Conservation (phyloP, 495 filamentous ascomycete species). For the Darksidea phi region DNA sequence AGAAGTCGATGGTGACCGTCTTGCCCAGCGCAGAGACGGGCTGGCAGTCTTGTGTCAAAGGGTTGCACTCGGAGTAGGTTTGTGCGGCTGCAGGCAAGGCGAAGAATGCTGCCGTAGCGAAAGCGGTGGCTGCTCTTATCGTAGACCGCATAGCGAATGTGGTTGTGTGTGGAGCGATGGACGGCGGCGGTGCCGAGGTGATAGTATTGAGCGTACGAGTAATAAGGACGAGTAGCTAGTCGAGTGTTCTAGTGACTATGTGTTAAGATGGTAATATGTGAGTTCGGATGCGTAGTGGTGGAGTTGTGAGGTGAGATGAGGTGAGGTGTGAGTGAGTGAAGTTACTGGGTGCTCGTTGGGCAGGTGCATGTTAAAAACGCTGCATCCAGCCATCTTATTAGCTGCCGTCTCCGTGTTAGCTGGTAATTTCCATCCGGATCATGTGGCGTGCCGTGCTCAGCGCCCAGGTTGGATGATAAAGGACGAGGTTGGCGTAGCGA, state of each 20-base stretch:
- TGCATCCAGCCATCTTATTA: conserved; percentile 30
- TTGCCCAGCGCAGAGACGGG: conserved; percentile 79
- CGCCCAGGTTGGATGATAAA: conserved; percentile 30
- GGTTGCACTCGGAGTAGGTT: conserved; percentile 75
- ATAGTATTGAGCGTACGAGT: conserved; percentile 3
- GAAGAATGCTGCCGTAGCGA: conserved; percentile 34
- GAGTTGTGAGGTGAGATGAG: not conserved
- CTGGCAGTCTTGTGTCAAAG: conserved; percentile 64
- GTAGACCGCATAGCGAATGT: conserved; percentile 30
- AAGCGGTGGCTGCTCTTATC: conserved; percentile 21
- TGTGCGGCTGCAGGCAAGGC: conserved; percentile 53
- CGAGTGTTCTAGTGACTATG: not conserved
- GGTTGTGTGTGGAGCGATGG: conserved; percentile 4
- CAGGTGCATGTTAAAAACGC: conserved; percentile 30
- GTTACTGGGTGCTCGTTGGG: not conserved
- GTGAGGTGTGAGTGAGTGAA: not conserved
- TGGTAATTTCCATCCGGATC: conserved; percentile 1
- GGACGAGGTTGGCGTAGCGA: conserved; percentile 29
- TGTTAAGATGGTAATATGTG: not conserved
- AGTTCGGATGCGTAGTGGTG: not conserved
- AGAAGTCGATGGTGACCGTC: conserved; percentile 77
- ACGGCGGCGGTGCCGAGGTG: conserved; percentile 6
- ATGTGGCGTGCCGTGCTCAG: conserved; percentile 24
- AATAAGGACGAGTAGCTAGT: not conserved
- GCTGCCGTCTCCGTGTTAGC: conserved; percentile 12